These are phyloP conservation scores for Bipolaris victoriae DNA, from an alignment of 2,329 filamentous ascomycete genomes.

Conservation along the genomic window DNA sequence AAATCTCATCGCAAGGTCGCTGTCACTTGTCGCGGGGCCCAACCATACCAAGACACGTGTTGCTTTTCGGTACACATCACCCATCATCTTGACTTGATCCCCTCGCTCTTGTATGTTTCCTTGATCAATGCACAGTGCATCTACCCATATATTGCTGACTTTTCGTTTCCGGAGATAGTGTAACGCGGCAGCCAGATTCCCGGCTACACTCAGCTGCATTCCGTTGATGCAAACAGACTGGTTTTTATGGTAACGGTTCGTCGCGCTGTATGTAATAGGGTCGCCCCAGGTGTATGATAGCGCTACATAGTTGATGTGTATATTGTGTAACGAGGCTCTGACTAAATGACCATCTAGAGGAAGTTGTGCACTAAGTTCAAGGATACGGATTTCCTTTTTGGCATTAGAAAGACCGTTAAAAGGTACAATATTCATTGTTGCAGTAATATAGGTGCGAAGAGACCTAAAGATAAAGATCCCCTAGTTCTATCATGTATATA, in stretches of 20 bases:
- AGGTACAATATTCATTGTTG: neutral
- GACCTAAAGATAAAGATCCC: neutral
- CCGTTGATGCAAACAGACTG: neutral
- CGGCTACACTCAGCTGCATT: neutral
- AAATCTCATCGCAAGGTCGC: neutral
- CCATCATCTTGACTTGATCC: neutral
- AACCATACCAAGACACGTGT: neutral
- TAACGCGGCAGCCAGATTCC: neutral
- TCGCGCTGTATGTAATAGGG: neutral
- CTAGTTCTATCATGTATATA: neutral
- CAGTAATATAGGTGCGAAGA: neutral
- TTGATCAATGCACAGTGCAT: neutral
- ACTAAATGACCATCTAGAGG: neutral
- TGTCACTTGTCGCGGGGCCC: neutral
- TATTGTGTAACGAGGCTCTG: neutral
- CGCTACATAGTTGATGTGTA: neutral
- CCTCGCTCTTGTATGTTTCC: neutral
- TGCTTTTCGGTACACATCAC: neutral
- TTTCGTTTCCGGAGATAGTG: neutral
- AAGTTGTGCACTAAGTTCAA: neutral
- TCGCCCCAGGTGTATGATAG: neutral
- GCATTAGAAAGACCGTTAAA: neutral
- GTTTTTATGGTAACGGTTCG: neutral
- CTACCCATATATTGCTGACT: neutral
- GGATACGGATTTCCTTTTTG: neutral